These are phyloP conservation scores for Blastobotrys ciferrii DNA, from an alignment of 1,139 yeast genomes.

Conservation along the genomic window DNA sequence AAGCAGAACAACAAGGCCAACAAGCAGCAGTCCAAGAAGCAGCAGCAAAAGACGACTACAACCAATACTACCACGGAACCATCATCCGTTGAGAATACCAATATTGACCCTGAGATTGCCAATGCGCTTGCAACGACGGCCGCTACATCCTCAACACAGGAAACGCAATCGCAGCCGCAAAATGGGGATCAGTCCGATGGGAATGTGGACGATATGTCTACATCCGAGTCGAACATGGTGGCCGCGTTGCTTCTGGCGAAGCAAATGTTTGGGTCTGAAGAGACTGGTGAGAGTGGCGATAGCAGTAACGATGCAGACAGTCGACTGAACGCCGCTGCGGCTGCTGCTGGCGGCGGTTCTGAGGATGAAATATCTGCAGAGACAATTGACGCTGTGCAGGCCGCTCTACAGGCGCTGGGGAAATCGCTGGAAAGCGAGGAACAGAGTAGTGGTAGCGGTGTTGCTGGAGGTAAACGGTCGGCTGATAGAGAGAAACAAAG, in stretches of 20 bases:
- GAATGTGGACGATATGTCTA: conserved; percentile 13
- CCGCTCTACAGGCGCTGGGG: conserved; percentile 35
- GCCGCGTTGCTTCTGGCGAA: conserved; percentile 37
- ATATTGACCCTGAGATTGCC: conserved; percentile 6
- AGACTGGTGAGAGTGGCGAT: conserved; percentile 8
- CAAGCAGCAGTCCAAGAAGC: conserved; percentile 7
- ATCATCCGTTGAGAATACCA: neutral
- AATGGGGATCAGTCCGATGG: conserved; percentile 17
- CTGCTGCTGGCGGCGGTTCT: neutral
- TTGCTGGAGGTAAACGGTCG: too few species aligned
- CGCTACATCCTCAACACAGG: neutral
- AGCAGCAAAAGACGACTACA: neutral
- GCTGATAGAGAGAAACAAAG: conserved; percentile 2
- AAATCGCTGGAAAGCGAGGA: conserved; percentile 25
- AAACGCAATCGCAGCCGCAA: neutral
- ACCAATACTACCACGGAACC: too few species aligned
- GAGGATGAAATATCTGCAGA: conserved; percentile 33
- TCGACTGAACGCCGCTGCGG: conserved; percentile 2
- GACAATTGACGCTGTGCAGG: conserved; percentile 40
- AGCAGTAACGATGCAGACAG: neutral
- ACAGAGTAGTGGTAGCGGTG: conserved; percentile 8
- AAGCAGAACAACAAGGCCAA: conserved; percentile 3
- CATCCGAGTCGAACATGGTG: conserved; percentile 22
- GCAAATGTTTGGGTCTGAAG: conserved; percentile 28
- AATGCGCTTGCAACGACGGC: conserved; percentile 2